phyloP scores from a whole-genome alignment of 2,329 filamentous ascomycete genomes.

The Rhinocladiella mackenziei region DNA sequence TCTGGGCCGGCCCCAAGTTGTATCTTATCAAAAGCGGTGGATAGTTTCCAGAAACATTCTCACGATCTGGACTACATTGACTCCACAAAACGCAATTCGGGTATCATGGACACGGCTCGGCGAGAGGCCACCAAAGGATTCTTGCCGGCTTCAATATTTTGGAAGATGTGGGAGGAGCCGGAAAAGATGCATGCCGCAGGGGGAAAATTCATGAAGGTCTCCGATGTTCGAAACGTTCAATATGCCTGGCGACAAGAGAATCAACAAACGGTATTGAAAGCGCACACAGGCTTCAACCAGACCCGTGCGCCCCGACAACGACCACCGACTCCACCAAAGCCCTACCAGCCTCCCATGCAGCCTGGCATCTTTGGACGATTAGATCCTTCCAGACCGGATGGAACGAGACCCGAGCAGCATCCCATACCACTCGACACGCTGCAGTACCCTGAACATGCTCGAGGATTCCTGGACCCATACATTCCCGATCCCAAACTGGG shows the following conservation, averaged over 20 bases:
- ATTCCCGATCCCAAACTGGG: constrained; percentile 40
- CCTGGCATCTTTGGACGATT: constrained; percentile 23
- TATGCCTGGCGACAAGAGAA: constrained; percentile 48
- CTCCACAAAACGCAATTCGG: constrained; percentile 46
- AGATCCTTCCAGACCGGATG: constrained; percentile 15
- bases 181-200: constrained; percentile 44
- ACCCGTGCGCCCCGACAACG: constrained; percentile 18
- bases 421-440: constrained; percentile 37
- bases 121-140: constrained; percentile 46
- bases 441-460: constrained; percentile 43
- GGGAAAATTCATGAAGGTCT: constrained; percentile 45
- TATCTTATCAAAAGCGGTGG: constrained; percentile 42
- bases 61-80: constrained; percentile 49
- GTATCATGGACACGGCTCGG: constrained; percentile 45
- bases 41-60: constrained; percentile 40
- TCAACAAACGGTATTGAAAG: constrained; percentile 40
- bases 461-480: constrained; percentile 50
- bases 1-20: constrained; percentile 43
- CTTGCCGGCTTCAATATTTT: constrained; percentile 47
- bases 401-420: constrained; percentile 17
- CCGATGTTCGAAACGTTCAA: constrained; percentile 47
- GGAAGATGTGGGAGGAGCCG: constrained; percentile 45
- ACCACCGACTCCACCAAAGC: constrained; percentile 15
- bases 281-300: constrained; percentile 41
- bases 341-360: constrained; percentile 15